Evolutionary conservation across 352 stramenopile genomes (phyloP).

Genomic region (Pythium utonaiense): DNA sequence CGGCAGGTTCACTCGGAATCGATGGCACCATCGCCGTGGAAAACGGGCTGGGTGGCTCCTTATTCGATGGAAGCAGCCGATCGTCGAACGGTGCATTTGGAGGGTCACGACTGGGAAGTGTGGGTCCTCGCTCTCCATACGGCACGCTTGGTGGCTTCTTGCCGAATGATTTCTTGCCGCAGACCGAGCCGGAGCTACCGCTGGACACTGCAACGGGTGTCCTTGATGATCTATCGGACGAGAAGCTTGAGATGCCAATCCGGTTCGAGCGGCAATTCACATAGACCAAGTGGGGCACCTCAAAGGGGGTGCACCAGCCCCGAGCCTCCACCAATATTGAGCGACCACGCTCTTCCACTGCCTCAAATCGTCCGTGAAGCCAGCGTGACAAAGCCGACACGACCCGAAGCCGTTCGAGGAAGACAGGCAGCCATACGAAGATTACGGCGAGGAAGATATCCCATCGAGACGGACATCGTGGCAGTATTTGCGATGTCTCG

Average conservation of each 20-base stretch:
- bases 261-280: constrained; percentile 33
- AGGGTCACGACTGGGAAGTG: constrained; percentile 11
- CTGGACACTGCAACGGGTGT: constrained; percentile 42
- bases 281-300: constrained; percentile 25
- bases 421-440: background rate
- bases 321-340: background rate
- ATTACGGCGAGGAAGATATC: background rate
- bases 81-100: constrained; percentile 20
- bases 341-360: background rate
- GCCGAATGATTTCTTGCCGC: constrained; percentile 42
- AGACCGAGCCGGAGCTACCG: constrained; percentile 42
- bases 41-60: constrained; percentile 19
- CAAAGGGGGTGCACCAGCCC: constrained; percentile 5
- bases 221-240: constrained; percentile 31
- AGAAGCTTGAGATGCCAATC: constrained; percentile 18
- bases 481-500: background rate
- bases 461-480: background rate
- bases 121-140: constrained; percentile 32
- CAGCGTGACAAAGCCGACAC: background rate
- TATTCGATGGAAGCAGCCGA: constrained; percentile 24
- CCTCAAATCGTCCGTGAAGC: background rate
- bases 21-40: constrained; percentile 36
- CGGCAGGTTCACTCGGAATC: constrained; percentile 16
- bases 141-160: constrained; percentile 63
- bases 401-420: background rate